Percentiles rank a stretch among this genome's conserved stretches.
phyloP scores from a whole-genome alignment of 805 yeast species.

The Metschnikowia peoriensis region DNA sequence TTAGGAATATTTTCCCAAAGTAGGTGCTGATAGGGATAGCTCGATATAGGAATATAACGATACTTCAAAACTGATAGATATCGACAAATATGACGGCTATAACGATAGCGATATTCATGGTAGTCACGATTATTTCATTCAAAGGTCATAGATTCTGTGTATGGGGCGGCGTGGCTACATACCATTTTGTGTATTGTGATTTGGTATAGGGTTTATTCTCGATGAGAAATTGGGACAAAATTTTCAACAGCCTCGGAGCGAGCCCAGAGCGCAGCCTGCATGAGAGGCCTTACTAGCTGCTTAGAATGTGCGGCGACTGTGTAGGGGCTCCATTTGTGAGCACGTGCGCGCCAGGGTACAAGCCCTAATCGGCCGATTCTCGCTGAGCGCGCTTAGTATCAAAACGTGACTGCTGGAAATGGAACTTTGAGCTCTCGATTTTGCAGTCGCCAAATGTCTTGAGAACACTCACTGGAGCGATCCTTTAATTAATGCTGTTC shows the following conservation, averaged over 20 bases:
- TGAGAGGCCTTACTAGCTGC: not conserved
- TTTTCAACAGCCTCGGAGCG: constrained; percentile 17
- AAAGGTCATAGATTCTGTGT: not conserved
- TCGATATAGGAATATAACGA: not conserved
- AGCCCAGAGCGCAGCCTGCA: constrained; percentile 8
- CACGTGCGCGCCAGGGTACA: constrained; percentile 13
- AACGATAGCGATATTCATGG: not conserved
- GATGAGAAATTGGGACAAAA: constrained; percentile 17
- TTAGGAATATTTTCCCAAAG: too few species aligned
- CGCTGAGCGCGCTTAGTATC: not conserved
- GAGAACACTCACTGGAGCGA: too few species aligned
- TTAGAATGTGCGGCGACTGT: not conserved
- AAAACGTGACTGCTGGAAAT: not conserved
- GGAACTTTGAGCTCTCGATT: not conserved
- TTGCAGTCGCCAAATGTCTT: not conserved
- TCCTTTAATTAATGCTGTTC: too few species aligned
- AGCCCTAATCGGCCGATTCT: constrained; percentile 11
- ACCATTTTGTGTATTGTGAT: constrained; percentile 23
- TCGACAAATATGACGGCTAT: not conserved
- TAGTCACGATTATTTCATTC: not conserved
- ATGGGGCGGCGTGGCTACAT: constrained; percentile 11
- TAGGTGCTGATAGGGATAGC: not conserved
- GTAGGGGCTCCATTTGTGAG: not conserved
- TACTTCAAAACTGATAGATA: not conserved
- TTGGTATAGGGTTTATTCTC: constrained; percentile 7